Percentiles rank a stretch among this genome's conserved stretches.
These are phyloP conservation scores for Phytophthora pinifolia DNA, from an alignment of 352 stramenopile species.

Conservation along the genomic window DNA sequence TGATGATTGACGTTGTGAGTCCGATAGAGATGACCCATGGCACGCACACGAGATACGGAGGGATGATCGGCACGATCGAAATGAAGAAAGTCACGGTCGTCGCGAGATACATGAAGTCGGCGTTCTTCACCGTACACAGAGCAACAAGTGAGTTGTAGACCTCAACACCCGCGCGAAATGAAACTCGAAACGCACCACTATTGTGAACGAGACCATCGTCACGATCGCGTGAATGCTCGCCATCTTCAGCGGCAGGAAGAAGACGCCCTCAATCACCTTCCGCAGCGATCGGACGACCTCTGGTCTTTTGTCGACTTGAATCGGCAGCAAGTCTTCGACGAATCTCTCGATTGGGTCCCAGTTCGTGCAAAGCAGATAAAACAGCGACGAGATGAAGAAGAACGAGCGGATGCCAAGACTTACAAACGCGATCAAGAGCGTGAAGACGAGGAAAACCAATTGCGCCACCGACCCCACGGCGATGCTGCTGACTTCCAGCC, in stretches of 20 bases:
- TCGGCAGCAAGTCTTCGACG: slow-evolving; percentile 76
- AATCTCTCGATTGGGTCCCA: slow-evolving; percentile 88
- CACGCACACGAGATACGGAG: slow-evolving; percentile 82
- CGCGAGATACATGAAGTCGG: slow-evolving; percentile 85
- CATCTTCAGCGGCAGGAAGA: slow-evolving; percentile 89
- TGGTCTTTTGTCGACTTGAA: slow-evolving; percentile 70
- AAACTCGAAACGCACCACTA: slow-evolving; percentile 84
- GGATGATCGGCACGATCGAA: slow-evolving; percentile 88
- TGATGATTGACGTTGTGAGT: slow-evolving; percentile 79
- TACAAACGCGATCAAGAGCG: slow-evolving; percentile 83
- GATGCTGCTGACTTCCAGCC: slow-evolving; percentile 81
- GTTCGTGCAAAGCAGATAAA: slow-evolving; percentile 85
- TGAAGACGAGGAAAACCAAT: slow-evolving; percentile 74
- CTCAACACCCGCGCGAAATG: too few species aligned
- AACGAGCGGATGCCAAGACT: slow-evolving; percentile 84
- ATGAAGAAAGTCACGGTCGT: slow-evolving; percentile 89
- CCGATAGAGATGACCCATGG: slow-evolving; percentile 83
- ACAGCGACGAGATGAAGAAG: slow-evolving; percentile 88
- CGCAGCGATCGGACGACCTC: slow-evolving; percentile 69
- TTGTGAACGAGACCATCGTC: slow-evolving; percentile 85
- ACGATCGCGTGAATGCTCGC: slow-evolving; percentile 86
- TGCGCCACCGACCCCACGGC: slow-evolving; percentile 82
- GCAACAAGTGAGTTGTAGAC: neutral
- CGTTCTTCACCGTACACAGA: slow-evolving; percentile 46
- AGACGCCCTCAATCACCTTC: slow-evolving; percentile 85